A percentile compares a stretch with the other conserved stretches of the same genome.
phyloP scores from a whole-genome alignment of 2,329 filamentous ascomycete species.

The Ophiostoma piceae region DNA sequence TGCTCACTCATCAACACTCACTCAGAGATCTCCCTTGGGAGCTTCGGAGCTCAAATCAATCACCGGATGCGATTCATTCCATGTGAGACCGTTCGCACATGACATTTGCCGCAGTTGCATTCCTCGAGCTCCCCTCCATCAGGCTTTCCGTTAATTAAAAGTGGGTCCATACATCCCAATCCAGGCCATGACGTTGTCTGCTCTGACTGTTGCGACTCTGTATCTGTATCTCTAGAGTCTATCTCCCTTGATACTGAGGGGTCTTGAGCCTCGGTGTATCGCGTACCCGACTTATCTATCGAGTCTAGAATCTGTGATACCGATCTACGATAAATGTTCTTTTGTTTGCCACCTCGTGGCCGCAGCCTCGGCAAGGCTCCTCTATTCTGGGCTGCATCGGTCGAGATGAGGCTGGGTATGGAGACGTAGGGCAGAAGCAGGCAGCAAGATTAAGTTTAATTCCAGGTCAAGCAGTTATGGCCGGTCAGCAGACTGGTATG shows the following conservation, averaged over 20 bases:
- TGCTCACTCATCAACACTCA: too few relatives aligned
- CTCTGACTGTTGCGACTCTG: too few relatives aligned
- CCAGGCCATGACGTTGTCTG: neutral
- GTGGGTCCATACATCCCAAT: neutral
- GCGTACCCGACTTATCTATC: neutral
- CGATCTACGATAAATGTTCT: neutral
- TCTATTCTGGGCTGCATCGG: neutral
- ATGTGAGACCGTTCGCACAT: neutral
- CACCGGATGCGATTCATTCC: neutral
- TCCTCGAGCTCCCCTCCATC: slow-evolving; percentile 6
- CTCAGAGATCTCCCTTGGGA: too few relatives aligned
- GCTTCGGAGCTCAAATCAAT: too few relatives aligned
- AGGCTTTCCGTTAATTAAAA: neutral
- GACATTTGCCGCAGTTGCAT: neutral
- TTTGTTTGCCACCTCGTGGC: neutral
- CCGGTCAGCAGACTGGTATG: neutral
- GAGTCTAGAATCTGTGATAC: neutral
- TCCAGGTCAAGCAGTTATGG: neutral
- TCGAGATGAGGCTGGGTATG: neutral
- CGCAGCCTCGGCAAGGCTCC: neutral
- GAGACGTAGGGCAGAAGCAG: neutral
- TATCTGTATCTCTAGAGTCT: too few relatives aligned
- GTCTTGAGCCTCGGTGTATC: neutral
- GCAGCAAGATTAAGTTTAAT: neutral
- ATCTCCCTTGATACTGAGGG: too few relatives aligned